These are phyloP conservation scores for Trichoderma pleuroti DNA, from an alignment of 2,329 filamentous ascomycete species.

Conservation along the genomic window DNA sequence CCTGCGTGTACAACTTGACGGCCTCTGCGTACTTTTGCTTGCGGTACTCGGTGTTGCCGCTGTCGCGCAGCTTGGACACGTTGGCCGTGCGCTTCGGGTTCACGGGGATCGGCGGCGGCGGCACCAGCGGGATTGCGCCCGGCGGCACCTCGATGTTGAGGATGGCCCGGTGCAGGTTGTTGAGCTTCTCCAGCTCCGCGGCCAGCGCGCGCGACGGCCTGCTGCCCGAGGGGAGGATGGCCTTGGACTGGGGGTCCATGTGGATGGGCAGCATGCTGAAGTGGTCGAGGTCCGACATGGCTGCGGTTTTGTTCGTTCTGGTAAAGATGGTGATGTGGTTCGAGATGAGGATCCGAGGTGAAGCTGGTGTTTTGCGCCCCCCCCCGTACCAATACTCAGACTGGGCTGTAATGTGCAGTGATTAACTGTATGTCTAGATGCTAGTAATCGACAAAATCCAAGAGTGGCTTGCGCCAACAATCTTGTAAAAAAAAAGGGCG, in stretches of 20 bases:
- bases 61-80: conserved; percentile 86
- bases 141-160: conserved; percentile 49
- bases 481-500: not conserved
- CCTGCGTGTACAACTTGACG: conserved; percentile 76
- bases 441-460: not conserved
- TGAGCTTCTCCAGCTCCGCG: conserved; percentile 69
- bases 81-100: conserved; percentile 88
- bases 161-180: conserved; percentile 72
- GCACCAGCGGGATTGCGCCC: conserved; percentile 60
- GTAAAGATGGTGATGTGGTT: not conserved
- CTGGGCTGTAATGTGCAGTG: not conserved
- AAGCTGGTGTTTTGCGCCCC: not conserved
- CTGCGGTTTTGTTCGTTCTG: conserved; percentile 18
- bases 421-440: not conserved
- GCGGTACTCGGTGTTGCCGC: conserved; percentile 77
- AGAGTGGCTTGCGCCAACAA: not conserved
- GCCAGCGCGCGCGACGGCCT: conserved; percentile 48
- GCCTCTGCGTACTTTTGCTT: conserved; percentile 73
- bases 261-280: conserved; percentile 80
- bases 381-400: not conserved
- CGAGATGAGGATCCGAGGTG: not conserved
- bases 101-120: conserved; percentile 83
- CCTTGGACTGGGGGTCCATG: conserved; percentile 79
- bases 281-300: conserved; percentile 61
- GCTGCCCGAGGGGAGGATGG: conserved; percentile 44